Conservation (phyloP, 108 stramenopile genomes). For the Cyclotella choctawhatcheeana region DNA sequence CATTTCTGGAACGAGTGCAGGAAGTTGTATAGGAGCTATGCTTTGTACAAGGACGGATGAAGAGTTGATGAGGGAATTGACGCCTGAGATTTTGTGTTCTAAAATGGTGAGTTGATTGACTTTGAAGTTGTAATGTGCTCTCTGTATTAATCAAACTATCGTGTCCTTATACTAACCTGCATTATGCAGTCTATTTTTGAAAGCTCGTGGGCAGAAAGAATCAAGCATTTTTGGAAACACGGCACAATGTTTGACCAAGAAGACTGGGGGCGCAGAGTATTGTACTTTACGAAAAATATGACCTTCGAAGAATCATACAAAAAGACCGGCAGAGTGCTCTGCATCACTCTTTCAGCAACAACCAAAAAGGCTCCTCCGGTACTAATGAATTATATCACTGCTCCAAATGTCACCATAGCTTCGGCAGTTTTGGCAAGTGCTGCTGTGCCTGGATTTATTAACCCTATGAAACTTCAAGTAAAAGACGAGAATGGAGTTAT, state of each 20-base stretch:
- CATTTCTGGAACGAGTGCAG: slow-evolving; percentile 95
- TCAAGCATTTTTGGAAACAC: slow-evolving; percentile 53
- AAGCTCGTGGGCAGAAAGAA: slow-evolving; percentile 69
- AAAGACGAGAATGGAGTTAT: slow-evolving; percentile 88
- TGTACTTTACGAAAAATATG: slow-evolving; percentile 84
- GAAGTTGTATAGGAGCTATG: slow-evolving; percentile 92
- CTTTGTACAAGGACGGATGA: slow-evolving; percentile 92
- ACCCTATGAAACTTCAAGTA: slow-evolving; percentile 76
- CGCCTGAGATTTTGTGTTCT: slow-evolving; percentile 57
- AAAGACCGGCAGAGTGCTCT: slow-evolving; percentile 95
- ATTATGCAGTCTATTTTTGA: slow-evolving; percentile 62
- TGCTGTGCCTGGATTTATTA: slow-evolving; percentile 95
- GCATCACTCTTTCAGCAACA: slow-evolving; percentile 94
- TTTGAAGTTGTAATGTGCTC: neutral
- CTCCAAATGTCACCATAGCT: slow-evolving; percentile 94
- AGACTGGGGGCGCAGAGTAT: slow-evolving; percentile 74
- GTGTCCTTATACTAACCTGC: too few relatives aligned
- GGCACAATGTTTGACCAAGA: slow-evolving; percentile 77
- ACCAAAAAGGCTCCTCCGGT: slow-evolving; percentile 92
- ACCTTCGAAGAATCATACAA: slow-evolving; percentile 98
- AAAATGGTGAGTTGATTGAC: slow-evolving; percentile 40
- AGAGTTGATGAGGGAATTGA: slow-evolving; percentile 80
- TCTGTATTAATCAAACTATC: neutral
- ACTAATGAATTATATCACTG: slow-evolving; percentile 94
- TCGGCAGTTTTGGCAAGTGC: slow-evolving; percentile 89